These are phyloP conservation scores for Claviceps pusilla DNA, from an alignment of 2,329 filamentous ascomycete genomes.

Conservation along the genomic window DNA sequence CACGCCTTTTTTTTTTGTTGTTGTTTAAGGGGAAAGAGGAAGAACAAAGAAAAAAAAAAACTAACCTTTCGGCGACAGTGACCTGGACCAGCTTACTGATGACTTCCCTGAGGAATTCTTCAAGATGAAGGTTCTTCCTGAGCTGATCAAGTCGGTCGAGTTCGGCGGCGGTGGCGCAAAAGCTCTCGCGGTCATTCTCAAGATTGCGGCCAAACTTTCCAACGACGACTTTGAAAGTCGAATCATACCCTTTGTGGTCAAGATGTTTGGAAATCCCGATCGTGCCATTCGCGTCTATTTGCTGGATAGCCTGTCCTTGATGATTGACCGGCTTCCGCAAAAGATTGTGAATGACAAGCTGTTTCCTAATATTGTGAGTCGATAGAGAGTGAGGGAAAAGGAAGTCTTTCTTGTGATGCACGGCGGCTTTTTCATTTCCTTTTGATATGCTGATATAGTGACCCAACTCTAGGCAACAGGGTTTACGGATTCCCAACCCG, in stretches of 20 bases:
- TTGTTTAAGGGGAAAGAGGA: too few relatives aligned
- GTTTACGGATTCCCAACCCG: conserved; percentile 79
- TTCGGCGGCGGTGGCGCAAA: conserved; percentile 92
- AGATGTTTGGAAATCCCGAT: conserved; percentile 81
- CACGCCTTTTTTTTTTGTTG: too few relatives aligned
- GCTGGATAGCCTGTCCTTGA: conserved; percentile 71
- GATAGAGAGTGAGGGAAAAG: not conserved
- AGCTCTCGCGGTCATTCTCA: conserved; percentile 75
- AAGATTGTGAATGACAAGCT: conserved; percentile 92
- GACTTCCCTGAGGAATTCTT: conserved; percentile 98
- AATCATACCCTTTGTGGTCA: conserved; percentile 72
- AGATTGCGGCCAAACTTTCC: conserved; percentile 74
- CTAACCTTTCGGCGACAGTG: conserved; percentile 27
- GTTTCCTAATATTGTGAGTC: conserved; percentile 77
- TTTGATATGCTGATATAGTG: conserved; percentile 7
- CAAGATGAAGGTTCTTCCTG: conserved; percentile 89
- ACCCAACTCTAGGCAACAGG: conserved; percentile 53
- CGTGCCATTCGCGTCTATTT: conserved; percentile 82
- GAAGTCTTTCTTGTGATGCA: not conserved
- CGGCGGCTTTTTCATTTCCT: not conserved
- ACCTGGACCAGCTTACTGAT: conserved; percentile 73
- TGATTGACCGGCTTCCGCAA: conserved; percentile 81
- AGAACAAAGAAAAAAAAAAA: conserved; percentile 1
- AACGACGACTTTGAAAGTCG: conserved; percentile 79
- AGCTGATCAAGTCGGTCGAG: conserved; percentile 95